Evolutionary conservation across 2,329 filamentous ascomycete species (phyloP).

Genomic region (Herpotrichia juniperi): DNA sequence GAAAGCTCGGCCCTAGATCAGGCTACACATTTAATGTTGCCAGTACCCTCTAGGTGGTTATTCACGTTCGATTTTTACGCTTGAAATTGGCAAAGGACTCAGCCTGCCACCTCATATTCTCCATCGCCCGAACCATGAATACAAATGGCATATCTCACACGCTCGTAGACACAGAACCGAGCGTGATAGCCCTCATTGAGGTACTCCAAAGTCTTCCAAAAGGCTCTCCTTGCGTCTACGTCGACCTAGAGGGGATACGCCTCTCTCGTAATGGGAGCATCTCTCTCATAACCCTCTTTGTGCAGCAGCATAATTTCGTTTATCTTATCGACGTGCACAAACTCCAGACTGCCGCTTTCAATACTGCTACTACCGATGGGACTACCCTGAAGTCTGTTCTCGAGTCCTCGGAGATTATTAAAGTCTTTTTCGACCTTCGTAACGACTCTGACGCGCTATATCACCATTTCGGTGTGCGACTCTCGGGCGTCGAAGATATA

Average conservation of each 20-base stretch:
- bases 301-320: constrained; percentile 16
- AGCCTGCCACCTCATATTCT: no score
- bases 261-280: constrained; percentile 27
- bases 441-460: constrained; percentile 34
- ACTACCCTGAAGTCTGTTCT: constrained; percentile 37
- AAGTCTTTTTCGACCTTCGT: constrained; percentile 35
- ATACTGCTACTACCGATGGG: constrained; percentile 13
- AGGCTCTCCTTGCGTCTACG: neutral
- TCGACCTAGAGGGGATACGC: constrained; percentile 32
- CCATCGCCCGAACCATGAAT: no score
- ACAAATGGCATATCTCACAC: no score
- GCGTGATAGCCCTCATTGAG: neutral
- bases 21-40: no score
- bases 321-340: constrained; percentile 39
- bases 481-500: constrained; percentile 22
- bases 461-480: constrained; percentile 17
- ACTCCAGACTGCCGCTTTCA: constrained; percentile 32
- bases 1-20: no score
- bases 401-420: constrained; percentile 27
- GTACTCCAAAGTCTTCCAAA: neutral
- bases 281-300: constrained; percentile 27
- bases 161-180: neutral
- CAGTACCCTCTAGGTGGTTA: no score
- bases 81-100: no score
- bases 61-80: no score